Percentiles rank a stretch among this genome's conserved stretches.
Evolutionary conservation across 1,284 basidiomycete genomes (phyloP).

Genomic region (Ustilago sp.): DNA sequence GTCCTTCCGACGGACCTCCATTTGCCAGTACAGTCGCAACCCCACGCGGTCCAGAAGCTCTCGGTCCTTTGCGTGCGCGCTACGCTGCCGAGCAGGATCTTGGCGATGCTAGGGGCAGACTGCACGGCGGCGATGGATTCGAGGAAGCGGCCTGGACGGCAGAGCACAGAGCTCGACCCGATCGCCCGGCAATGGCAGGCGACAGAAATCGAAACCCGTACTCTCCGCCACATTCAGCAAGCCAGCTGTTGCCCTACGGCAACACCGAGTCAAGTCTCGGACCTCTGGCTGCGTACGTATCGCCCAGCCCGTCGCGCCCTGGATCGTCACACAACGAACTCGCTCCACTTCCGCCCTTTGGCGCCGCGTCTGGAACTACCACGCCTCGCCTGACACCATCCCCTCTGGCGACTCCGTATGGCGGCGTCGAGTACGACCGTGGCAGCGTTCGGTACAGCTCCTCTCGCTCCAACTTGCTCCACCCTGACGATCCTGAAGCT

Average conservation of each 20-base stretch:
- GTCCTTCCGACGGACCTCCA: slow-evolving; percentile 20
- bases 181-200: slow-evolving; percentile 3
- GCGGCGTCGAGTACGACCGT: slow-evolving; percentile 21
- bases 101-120: slow-evolving; percentile 19
- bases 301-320: slow-evolving; percentile 32
- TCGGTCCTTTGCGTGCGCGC: slow-evolving; percentile 5
- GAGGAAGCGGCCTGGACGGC: slow-evolving; percentile 17
- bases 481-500: slow-evolving; percentile 9
- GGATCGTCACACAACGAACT: slow-evolving; percentile 33
- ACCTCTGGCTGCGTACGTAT: slow-evolving; percentile 28
- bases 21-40: background rate
- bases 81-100: slow-evolving; percentile 24
- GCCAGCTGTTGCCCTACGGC: slow-evolving; percentile 15
- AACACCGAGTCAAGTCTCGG: slow-evolving; percentile 15
- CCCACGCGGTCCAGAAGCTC: background rate
- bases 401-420: slow-evolving; percentile 25
- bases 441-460: background rate
- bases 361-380: slow-evolving; percentile 24
- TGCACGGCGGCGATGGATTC: slow-evolving; percentile 4
- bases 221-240: slow-evolving; percentile 25
- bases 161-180: background rate
- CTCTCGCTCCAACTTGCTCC: slow-evolving; percentile 10
- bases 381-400: slow-evolving; percentile 29
- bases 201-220: background rate
- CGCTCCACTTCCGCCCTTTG: slow-evolving; percentile 24